phyloP scores from a whole-genome alignment of 805 yeast species.

The Spathaspora sp. region DNA sequence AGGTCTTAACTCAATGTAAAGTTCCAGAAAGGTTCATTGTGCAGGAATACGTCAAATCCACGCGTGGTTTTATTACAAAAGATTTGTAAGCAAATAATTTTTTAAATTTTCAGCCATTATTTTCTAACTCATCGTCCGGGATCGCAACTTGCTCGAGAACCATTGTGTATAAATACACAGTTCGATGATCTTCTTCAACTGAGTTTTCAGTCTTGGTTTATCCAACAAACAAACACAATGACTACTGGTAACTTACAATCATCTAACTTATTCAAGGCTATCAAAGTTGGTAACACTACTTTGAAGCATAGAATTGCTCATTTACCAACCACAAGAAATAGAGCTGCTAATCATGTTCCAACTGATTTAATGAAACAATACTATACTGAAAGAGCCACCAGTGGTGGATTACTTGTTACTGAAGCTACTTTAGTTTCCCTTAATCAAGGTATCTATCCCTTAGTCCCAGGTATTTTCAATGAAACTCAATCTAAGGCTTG shows the following conservation, averaged over 20 bases:
- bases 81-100: too few relatives aligned
- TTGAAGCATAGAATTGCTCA: slow-evolving; percentile 18
- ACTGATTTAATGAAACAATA: slow-evolving; percentile 24
- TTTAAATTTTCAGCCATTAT: too few relatives aligned
- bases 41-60: too few relatives aligned
- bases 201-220: background rate
- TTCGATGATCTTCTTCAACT: background rate
- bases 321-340: slow-evolving; percentile 25
- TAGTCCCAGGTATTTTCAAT: slow-evolving; percentile 49
- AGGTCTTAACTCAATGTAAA: too few relatives aligned
- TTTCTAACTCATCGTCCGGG: too few relatives aligned
- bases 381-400: slow-evolving; percentile 26
- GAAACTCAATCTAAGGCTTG: slow-evolving; percentile 47
- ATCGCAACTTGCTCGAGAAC: too few relatives aligned
- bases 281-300: slow-evolving; percentile 28
- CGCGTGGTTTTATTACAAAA: too few relatives aligned
- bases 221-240: slow-evolving; percentile 1
- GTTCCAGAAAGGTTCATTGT: too few relatives aligned
- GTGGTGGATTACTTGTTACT: slow-evolving; percentile 24
- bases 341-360: slow-evolving; percentile 24
- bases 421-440: slow-evolving; percentile 33
- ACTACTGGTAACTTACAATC: slow-evolving; percentile 5
- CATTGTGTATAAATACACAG: background rate
- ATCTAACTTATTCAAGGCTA: slow-evolving; percentile 25
- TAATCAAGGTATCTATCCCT: slow-evolving; percentile 36